phyloP scores from a whole-genome alignment of 1,284 basidiomycete genomes.

The Cystobasidiaceae sp. region DNA sequence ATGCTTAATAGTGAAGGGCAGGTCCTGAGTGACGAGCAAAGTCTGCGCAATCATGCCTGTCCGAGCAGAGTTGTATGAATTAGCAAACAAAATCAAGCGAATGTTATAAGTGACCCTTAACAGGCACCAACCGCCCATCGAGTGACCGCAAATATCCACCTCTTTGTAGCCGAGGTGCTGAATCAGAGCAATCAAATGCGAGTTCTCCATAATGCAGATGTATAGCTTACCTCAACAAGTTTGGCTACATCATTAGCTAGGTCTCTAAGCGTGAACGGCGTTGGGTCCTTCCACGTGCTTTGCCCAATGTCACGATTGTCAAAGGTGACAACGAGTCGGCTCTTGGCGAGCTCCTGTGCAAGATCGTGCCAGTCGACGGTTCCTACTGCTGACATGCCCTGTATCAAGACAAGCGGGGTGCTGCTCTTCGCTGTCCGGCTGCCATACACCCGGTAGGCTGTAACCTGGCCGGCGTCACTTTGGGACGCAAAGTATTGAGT shows the following conservation, averaged over 20 bases:
- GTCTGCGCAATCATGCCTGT: constrained; percentile 32
- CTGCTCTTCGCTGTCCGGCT: background rate
- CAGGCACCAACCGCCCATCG: constrained; percentile 30
- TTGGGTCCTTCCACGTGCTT: constrained; percentile 6
- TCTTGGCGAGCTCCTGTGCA: background rate
- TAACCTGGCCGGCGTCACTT: constrained; percentile 8
- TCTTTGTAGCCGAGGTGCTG: constrained; percentile 23
- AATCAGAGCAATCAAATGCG: background rate
- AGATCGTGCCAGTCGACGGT: constrained; percentile 23
- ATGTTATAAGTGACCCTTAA: too few relatives aligned
- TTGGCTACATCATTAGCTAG: constrained; percentile 17
- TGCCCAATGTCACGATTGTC: constrained; percentile 29
- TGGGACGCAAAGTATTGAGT: constrained; percentile 8
- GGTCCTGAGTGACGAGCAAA: constrained; percentile 2
- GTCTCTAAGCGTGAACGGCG: constrained; percentile 19
- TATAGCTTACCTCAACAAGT: constrained; percentile 9
- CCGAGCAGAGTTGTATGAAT: too few relatives aligned
- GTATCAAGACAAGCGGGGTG: constrained; percentile 23
- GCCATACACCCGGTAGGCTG: constrained; percentile 20
- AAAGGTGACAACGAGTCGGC: constrained; percentile 13
- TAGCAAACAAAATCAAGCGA: too few relatives aligned
- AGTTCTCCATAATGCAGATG: background rate
- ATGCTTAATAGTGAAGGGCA: constrained; percentile 22
- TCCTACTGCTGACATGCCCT: constrained; percentile 22
- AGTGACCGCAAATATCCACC: constrained; percentile 20